Conservation (phyloP, 2,329 filamentous ascomycete genomes). For the Curvularia lunata region DNA sequence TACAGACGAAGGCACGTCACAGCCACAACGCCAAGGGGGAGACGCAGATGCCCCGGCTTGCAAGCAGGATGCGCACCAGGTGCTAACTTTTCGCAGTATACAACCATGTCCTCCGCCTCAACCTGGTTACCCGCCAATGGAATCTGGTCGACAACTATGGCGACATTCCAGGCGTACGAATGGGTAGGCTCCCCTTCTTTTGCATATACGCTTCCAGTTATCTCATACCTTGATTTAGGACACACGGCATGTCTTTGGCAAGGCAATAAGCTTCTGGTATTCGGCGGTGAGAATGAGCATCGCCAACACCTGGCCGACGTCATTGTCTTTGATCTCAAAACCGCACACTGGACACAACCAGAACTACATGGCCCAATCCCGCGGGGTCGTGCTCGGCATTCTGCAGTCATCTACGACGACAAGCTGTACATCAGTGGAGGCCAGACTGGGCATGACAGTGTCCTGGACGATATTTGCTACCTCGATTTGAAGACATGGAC, state of each 20-base stretch:
- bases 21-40: too few species aligned
- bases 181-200: slow-evolving; percentile 67
- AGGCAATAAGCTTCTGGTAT: slow-evolving; percentile 93
- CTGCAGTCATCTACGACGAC: slow-evolving; percentile 92
- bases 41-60: neutral
- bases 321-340: slow-evolving; percentile 93
- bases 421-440: slow-evolving; percentile 95
- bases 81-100: slow-evolving; percentile 65
- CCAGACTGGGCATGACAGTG: slow-evolving; percentile 92
- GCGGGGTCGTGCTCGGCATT: slow-evolving; percentile 89
- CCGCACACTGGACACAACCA: slow-evolving; percentile 93
- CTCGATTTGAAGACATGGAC: slow-evolving; percentile 96
- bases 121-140: slow-evolving; percentile 89
- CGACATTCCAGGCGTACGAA: slow-evolving; percentile 93
- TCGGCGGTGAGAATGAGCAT: slow-evolving; percentile 97
- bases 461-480: slow-evolving; percentile 95
- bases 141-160: slow-evolving; percentile 97
- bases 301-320: slow-evolving; percentile 93
- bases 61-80: neutral
- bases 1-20: slow-evolving; percentile 77
- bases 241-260: slow-evolving; percentile 95
- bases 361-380: slow-evolving; percentile 83
- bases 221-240: slow-evolving; percentile 59
- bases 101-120: slow-evolving; percentile 91
- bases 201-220: neutral